A percentile compares a stretch with the other conserved stretches of the same genome.
Conservation (phyloP, 2,329 filamentous ascomycete genomes). For the Allantophomopsis lycopodina region DNA sequence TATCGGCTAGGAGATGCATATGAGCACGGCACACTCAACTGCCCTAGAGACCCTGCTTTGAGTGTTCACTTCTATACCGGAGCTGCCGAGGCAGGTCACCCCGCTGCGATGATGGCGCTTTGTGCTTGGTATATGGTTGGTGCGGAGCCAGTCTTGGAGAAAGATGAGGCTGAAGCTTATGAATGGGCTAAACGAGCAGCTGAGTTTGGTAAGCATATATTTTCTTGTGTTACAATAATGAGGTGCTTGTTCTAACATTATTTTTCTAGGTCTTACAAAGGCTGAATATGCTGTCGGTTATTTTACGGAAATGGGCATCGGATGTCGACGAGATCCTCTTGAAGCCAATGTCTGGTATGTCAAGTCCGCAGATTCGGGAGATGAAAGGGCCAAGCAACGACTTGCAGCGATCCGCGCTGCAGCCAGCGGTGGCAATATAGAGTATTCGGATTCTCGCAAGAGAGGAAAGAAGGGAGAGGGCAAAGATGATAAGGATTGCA, state of each 20-base stretch:
- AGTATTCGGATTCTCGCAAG: conserved; percentile 15
- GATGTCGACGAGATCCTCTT: conserved; percentile 83
- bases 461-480: conserved; percentile 14
- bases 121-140: conserved; percentile 99
- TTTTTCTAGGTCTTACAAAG: conserved; percentile 23
- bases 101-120: conserved; percentile 90
- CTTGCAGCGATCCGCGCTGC: conserved; percentile 79
- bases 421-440: conserved; percentile 32
- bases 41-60: conserved; percentile 79
- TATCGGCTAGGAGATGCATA: conserved; percentile 92
- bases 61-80: conserved; percentile 97
- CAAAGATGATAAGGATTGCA: conserved; percentile 9
- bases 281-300: conserved; percentile 95
- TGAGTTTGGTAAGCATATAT: conserved; percentile 54
- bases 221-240: background rate
- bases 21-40: conserved; percentile 78
- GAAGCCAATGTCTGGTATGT: conserved; percentile 99
- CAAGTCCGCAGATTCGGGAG: conserved; percentile 81
- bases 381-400: conserved; percentile 78
- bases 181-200: conserved; percentile 89
- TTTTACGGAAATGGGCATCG: conserved; percentile 98
- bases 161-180: conserved; percentile 91
- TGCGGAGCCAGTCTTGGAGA: conserved; percentile 80
- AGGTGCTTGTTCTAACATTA: conserved; percentile 2
- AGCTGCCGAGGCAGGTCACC: conserved; percentile 72